phyloP scores from a whole-genome alignment of 805 yeast species.

The Scheffersomyces amazonensis region DNA sequence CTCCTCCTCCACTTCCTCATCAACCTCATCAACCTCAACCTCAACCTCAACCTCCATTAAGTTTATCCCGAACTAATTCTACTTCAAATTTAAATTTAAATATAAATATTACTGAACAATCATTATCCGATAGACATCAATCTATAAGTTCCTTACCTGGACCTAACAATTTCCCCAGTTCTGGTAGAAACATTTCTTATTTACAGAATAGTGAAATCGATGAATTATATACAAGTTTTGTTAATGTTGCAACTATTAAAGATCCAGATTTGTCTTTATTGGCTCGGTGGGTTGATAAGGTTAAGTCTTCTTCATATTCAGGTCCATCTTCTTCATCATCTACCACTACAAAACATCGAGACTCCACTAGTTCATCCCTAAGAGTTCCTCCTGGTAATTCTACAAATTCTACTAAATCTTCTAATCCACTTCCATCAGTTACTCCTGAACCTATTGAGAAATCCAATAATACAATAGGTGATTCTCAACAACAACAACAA shows the following conservation, averaged over 20 bases:
- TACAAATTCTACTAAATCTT: neutral
- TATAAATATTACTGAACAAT: neutral
- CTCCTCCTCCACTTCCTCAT: conserved; percentile 4
- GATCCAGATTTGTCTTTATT: conserved; percentile 36
- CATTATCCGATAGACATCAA: neutral
- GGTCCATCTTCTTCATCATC: neutral
- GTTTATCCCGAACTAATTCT: conserved; percentile 2
- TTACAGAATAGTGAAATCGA: conserved; percentile 52
- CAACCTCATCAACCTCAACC: conserved; percentile 7
- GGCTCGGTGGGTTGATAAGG: conserved; percentile 39
- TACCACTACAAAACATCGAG: neutral
- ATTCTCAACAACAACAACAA: neutral
- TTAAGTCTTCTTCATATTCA: conserved; percentile 15
- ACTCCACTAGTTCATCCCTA: neutral
- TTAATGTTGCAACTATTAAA: conserved; percentile 46
- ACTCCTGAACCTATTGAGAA: neutral
- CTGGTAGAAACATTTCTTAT: neutral
- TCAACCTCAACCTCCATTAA: neutral
- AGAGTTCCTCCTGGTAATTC: too few relatives aligned
- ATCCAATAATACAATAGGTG: neutral
- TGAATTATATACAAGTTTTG: conserved; percentile 69
- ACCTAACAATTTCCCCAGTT: neutral
- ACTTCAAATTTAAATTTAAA: conserved; percentile 11
- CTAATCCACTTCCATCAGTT: neutral
- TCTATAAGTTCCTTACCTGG: neutral